These are phyloP conservation scores for Diplosphaera chodatii DNA, from an alignment of 139 green algal species.

Conservation along the genomic window DNA sequence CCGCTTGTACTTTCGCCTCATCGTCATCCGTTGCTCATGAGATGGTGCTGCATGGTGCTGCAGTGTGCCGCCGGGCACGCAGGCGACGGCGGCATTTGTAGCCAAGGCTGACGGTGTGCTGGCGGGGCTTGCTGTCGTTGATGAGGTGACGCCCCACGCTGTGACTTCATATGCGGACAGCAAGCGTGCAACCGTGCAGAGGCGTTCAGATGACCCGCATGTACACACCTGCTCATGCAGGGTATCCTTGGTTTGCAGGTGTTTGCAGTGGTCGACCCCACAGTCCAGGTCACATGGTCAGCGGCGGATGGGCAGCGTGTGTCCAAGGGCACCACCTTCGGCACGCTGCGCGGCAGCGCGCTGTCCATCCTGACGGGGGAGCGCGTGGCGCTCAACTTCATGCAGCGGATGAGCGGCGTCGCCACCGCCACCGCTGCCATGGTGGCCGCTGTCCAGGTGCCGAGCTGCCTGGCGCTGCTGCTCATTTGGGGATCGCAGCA, in stretches of 20 bases:
- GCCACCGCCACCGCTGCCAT: constrained; percentile 78
- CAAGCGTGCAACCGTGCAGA: too few species aligned
- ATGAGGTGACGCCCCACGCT: constrained; percentile 40
- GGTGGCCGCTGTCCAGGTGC: too few species aligned
- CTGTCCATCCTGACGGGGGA: constrained; percentile 88
- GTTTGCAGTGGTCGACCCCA: constrained; percentile 72
- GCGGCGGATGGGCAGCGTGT: constrained; percentile 51
- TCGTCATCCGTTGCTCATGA: too few species aligned
- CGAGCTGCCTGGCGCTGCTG: too few species aligned
- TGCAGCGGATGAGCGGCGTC: constrained; percentile 94
- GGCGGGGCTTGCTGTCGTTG: constrained; percentile 79
- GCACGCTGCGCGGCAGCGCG: constrained; percentile 58
- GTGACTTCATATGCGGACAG: too few species aligned
- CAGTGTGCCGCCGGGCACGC: constrained; percentile 67
- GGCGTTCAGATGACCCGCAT: too few species aligned
- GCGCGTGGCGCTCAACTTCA: constrained; percentile 95
- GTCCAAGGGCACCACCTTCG: constrained; percentile 50
- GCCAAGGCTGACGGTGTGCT: constrained; percentile 87
- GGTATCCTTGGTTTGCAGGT: too few species aligned
- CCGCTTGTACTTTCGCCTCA: too few species aligned
- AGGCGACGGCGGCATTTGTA: constrained; percentile 77
- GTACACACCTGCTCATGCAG: too few species aligned
- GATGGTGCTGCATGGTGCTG: neutral
- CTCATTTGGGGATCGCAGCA: too few species aligned
- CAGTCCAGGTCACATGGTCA: constrained; percentile 53